phyloP scores from a whole-genome alignment of 805 yeast genomes.

The Kuraishia piskuri region DNA sequence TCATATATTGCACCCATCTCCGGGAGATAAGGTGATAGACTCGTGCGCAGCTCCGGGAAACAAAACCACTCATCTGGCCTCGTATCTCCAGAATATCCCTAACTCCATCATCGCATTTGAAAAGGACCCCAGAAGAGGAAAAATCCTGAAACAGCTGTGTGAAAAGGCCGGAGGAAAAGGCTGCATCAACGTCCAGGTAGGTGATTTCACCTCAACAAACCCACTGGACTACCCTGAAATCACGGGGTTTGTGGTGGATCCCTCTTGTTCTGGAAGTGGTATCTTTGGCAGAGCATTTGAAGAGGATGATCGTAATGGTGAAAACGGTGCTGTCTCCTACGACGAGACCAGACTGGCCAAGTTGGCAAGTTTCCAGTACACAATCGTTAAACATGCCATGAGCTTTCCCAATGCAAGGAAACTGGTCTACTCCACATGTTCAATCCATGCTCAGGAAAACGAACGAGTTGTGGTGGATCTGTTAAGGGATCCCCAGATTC shows the following conservation, averaged over 20 bases:
- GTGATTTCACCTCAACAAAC: constrained; percentile 54
- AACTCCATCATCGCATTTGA: constrained; percentile 75
- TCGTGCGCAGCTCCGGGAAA: constrained; percentile 99
- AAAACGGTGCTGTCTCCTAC: constrained; percentile 27
- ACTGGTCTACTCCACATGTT: constrained; percentile 92
- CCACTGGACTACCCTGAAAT: constrained; percentile 56
- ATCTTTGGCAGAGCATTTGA: constrained; percentile 83
- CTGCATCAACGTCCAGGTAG: constrained; percentile 32
- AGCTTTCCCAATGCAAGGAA: constrained; percentile 66
- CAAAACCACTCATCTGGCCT: constrained; percentile 89
- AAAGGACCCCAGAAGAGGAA: constrained; percentile 66
- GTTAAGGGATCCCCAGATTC: constrained; percentile 56
- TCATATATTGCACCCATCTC: constrained; percentile 56
- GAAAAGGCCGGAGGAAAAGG: constrained; percentile 58
- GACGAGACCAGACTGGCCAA: constrained; percentile 55
- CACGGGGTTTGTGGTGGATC: constrained; percentile 85
- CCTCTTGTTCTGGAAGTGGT: constrained; percentile 97
- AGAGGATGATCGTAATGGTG: constrained; percentile 31
- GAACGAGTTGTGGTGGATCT: constrained; percentile 85
- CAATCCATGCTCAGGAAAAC: constrained; percentile 88
- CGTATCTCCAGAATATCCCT: constrained; percentile 36
- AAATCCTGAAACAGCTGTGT: constrained; percentile 69
- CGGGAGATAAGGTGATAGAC: constrained; percentile 67
- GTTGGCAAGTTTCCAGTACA: constrained; percentile 79
- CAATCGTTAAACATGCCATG: constrained; percentile 84